phyloP scores from a whole-genome alignment of 805 yeast species.

The Wickerhamiella cacticola region DNA sequence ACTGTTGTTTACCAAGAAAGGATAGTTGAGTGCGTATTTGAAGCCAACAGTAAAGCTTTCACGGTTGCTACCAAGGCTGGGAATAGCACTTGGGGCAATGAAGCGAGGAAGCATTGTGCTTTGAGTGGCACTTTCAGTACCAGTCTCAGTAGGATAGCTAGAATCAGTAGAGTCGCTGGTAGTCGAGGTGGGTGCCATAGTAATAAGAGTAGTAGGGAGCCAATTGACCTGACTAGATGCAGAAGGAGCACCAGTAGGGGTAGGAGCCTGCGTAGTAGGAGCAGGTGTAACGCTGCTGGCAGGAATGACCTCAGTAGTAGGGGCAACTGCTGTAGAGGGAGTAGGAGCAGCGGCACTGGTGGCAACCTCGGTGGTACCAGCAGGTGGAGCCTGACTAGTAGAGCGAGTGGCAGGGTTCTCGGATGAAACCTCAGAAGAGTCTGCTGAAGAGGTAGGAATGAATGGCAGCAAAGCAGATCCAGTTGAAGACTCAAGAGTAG shows the following conservation, averaged over 20 bases:
- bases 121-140: slow-evolving; percentile 15
- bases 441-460: slow-evolving; percentile 1
- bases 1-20: slow-evolving; percentile 62
- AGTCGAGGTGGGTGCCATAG: slow-evolving; percentile 14
- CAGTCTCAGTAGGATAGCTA: slow-evolving; percentile 11
- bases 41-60: slow-evolving; percentile 64
- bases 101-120: slow-evolving; percentile 48
- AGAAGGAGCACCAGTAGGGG: not conserved
- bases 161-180: slow-evolving; percentile 15
- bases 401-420: not conserved
- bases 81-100: slow-evolving; percentile 49
- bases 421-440: not conserved
- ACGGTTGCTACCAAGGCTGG: slow-evolving; percentile 33
- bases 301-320: not conserved
- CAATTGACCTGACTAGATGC: not conserved
- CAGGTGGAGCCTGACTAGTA: not conserved
- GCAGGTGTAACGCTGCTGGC: not conserved
- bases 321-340: not conserved
- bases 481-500: not conserved
- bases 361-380: not conserved
- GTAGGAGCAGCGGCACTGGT: not conserved
- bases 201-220: slow-evolving; percentile 9
- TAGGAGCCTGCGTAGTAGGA: slow-evolving; percentile 1
- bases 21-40: slow-evolving; percentile 66
- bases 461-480: slow-evolving; percentile 9